A percentile compares a stretch with the other conserved stretches of the same genome.
phyloP scores from a whole-genome alignment of 371 early-diverging fungal species.

The Rhizopus sp. region DNA sequence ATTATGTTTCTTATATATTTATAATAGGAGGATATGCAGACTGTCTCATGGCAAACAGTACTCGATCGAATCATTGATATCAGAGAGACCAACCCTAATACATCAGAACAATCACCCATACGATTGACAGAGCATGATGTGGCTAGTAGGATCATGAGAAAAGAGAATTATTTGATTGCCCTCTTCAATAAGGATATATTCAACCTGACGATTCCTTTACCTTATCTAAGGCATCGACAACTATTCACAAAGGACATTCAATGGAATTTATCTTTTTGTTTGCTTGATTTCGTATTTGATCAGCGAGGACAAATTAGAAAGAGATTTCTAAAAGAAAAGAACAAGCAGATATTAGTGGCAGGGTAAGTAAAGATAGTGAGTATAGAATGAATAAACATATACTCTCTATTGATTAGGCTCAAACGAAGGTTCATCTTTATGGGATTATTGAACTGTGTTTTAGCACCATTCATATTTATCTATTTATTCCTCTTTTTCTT shows the following conservation, averaged over 20 bases:
- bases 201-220: slow-evolving; percentile 71
- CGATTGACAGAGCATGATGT: slow-evolving; percentile 87
- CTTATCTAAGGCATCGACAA: slow-evolving; percentile 44
- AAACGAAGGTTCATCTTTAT: slow-evolving; percentile 83
- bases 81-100: slow-evolving; percentile 73
- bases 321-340: slow-evolving; percentile 70
- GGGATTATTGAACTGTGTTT: slow-evolving; percentile 82
- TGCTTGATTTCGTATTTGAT: slow-evolving; percentile 86
- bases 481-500: slow-evolving; percentile 86
- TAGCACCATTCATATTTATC: slow-evolving; percentile 86
- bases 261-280: slow-evolving; percentile 89
- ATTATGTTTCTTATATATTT: neutral
- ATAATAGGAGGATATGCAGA: slow-evolving; percentile 71
- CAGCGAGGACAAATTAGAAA: slow-evolving; percentile 80
- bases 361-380: slow-evolving; percentile 42
- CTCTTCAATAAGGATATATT: slow-evolving; percentile 91
- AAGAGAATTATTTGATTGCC: slow-evolving; percentile 96
- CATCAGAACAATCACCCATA: slow-evolving; percentile 42
- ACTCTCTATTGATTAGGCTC: slow-evolving; percentile 47
- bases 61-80: slow-evolving; percentile 68
- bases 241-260: slow-evolving; percentile 87
- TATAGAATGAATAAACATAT: neutral
- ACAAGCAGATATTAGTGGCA: slow-evolving; percentile 62
- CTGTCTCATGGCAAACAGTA: slow-evolving; percentile 79
- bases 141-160: slow-evolving; percentile 94